Percentiles rank a stretch among this genome's conserved stretches.
These are phyloP conservation scores for Ceratobasidium sp. DNA, from an alignment of 1,284 basidiomycete species.

Conservation along the genomic window DNA sequence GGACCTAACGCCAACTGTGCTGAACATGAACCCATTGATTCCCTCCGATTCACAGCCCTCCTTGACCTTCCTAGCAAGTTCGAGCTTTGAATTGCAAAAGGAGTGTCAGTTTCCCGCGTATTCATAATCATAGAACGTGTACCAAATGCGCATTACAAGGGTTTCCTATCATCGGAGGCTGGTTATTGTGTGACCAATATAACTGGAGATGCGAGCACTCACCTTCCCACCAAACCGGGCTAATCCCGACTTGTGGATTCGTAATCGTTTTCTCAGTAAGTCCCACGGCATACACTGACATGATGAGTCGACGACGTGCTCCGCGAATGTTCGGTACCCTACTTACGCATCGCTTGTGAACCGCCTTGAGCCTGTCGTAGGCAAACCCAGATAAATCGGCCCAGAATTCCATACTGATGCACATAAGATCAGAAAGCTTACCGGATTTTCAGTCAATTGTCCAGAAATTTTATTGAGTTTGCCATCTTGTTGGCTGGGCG, in stretches of 20 bases:
- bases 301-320: too few species aligned
- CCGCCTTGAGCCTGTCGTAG: constrained; percentile 76
- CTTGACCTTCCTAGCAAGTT: constrained; percentile 75
- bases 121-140: constrained; percentile 43
- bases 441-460: constrained; percentile 74
- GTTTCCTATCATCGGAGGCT: constrained; percentile 59
- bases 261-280: constrained; percentile 79
- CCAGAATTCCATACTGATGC: too few species aligned
- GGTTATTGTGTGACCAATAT: background rate
- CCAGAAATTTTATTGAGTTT: constrained; percentile 75
- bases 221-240: constrained; percentile 89
- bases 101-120: background rate
- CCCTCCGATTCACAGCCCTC: constrained; percentile 77
- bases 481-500: constrained; percentile 23
- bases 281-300: constrained; percentile 76
- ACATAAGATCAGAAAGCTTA: constrained; percentile 43
- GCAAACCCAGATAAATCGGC: constrained; percentile 2
- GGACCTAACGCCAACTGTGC: constrained; percentile 80
- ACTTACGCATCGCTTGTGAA: constrained; percentile 82
- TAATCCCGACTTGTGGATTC: constrained; percentile 85
- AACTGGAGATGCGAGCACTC: constrained; percentile 41
- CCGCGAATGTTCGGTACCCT: background rate
- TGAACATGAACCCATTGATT: constrained; percentile 77
- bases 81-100: constrained; percentile 58
- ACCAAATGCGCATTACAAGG: constrained; percentile 83